Conservation (phyloP, 192 early-diverging fungal genomes). For the Ambispora gerdemannii region DNA sequence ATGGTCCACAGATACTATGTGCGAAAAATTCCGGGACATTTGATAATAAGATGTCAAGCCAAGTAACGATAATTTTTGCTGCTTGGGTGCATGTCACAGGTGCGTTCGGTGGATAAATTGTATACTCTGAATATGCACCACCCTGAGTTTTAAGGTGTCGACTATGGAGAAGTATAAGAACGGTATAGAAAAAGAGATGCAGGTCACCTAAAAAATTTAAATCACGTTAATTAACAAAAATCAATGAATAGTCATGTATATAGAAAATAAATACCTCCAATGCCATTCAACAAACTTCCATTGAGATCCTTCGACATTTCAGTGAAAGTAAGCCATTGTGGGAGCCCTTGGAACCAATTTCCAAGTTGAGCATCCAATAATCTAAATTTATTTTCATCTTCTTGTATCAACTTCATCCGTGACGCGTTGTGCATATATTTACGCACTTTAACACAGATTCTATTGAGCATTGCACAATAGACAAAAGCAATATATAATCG, state of each 20-base stretch:
- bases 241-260: not conserved
- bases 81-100: conserved; percentile 6
- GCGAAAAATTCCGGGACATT: conserved; percentile 15
- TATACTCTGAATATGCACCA: not conserved
- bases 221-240: not conserved
- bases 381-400: conserved; percentile 26
- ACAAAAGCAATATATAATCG: conserved; percentile 22
- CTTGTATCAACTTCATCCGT: conserved; percentile 17
- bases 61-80: conserved; percentile 12
- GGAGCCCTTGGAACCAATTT: conserved; percentile 9
- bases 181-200: conserved; percentile 17
- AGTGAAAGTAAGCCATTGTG: conserved; percentile 4
- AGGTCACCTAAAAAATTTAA: conserved; percentile 10
- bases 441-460: conserved; percentile 16
- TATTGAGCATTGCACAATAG: conserved; percentile 4
- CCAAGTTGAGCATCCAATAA: conserved; percentile 12
- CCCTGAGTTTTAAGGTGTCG: conserved; percentile 10
- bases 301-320: conserved; percentile 9
- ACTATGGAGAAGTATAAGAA: conserved; percentile 19
- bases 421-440: conserved; percentile 21
- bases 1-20: not conserved
- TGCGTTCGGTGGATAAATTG: conserved; percentile 10
- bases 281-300: conserved; percentile 25
- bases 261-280: conserved; percentile 16
- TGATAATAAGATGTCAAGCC: not conserved